Percentiles rank a stretch among this genome's conserved stretches.
Evolutionary conservation across 306 rosid genomes (phyloP).

Genomic region (Cucurbita ficifolia): DNA sequence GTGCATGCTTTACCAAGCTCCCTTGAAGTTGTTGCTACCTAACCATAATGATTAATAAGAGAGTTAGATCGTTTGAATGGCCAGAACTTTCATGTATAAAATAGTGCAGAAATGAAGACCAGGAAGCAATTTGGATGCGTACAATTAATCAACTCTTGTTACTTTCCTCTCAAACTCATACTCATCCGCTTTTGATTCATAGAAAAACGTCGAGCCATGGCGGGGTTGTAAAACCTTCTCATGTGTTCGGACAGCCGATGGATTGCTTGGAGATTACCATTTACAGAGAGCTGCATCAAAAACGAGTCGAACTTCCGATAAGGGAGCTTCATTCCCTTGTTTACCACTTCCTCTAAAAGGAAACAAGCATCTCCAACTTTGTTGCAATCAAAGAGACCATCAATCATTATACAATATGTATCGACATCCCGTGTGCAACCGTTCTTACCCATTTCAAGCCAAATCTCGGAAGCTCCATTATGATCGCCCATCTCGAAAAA

Average conservation of each 20-base stretch:
- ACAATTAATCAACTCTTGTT: neutral
- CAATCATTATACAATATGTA: slow-evolving; percentile 67
- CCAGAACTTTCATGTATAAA: neutral
- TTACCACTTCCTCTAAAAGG: slow-evolving; percentile 58
- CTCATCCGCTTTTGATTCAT: slow-evolving; percentile 61
- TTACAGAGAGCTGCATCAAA: slow-evolving; percentile 48
- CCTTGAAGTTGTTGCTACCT: neutral
- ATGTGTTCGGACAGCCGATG: slow-evolving; percentile 72
- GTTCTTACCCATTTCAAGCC: slow-evolving; percentile 63
- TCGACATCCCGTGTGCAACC: slow-evolving; percentile 41
- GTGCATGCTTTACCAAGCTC: neutral
- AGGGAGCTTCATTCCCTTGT: slow-evolving; percentile 62
- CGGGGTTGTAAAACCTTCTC: slow-evolving; percentile 75
- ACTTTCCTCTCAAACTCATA: slow-evolving; percentile 52
- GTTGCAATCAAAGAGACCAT: slow-evolving; percentile 59
- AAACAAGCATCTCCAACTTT: slow-evolving; percentile 49
- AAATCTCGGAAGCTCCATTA: slow-evolving; percentile 64
- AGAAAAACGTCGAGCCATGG: slow-evolving; percentile 72
- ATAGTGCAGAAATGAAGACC: neutral
- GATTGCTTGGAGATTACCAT: slow-evolving; percentile 65
- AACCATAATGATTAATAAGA: neutral
- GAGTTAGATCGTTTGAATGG: neutral
- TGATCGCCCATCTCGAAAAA: slow-evolving; percentile 55
- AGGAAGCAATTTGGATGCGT: neutral
- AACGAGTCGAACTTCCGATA: slow-evolving; percentile 53